These are phyloP conservation scores for Suillus americanus DNA, from an alignment of 768 basidiomycete genomes.

Conservation along the genomic window DNA sequence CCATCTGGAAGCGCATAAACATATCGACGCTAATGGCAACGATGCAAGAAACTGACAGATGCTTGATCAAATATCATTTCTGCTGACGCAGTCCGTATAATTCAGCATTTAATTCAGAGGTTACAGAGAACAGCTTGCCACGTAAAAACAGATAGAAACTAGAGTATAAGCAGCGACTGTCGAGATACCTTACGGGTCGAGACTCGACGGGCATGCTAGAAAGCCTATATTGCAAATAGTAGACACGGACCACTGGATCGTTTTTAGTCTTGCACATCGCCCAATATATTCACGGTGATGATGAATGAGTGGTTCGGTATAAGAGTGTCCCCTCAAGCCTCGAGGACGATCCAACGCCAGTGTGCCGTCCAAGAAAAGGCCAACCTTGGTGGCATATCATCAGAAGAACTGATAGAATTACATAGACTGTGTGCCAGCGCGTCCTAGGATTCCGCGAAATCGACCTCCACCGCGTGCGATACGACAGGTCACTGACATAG, in stretches of 20 bases:
- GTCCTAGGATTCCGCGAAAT: neutral
- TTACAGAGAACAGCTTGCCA: neutral
- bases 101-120: neutral
- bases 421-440: neutral
- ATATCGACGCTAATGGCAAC: neutral
- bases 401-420: neutral
- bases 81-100: neutral
- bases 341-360: no score
- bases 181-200: neutral
- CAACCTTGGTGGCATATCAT: no score
- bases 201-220: neutral
- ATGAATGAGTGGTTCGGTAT: no score
- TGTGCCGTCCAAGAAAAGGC: neutral
- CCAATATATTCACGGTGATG: neutral
- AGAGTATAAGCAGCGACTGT: neutral
- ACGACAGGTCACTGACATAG: neutral
- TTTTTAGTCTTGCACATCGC: no score
- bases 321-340: no score
- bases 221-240: neutral
- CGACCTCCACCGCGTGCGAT: no score
- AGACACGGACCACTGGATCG: neutral
- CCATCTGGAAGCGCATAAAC: neutral
- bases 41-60: neutral
- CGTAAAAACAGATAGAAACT: neutral
- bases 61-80: no score